Conservation (phyloP, 352 stramenopile genomes). For the Globisporangium okanoganense region DNA sequence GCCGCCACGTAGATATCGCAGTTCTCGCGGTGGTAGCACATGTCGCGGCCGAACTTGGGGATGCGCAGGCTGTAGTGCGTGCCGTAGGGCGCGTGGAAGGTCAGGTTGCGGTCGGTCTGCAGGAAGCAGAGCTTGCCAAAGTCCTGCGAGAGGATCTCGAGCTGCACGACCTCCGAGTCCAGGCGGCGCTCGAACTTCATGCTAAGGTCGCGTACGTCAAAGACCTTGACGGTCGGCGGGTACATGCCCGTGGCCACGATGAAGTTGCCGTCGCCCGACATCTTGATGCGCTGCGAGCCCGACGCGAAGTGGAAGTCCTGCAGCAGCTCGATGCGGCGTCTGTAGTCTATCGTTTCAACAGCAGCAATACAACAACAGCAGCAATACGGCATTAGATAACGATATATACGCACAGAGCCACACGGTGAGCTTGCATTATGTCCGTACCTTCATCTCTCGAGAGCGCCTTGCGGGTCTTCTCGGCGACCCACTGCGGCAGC, state of each 20-base stretch:
- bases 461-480: slow-evolving; percentile 83
- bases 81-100: slow-evolving; percentile 98
- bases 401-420: not conserved
- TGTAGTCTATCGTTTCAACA: slow-evolving; percentile 77
- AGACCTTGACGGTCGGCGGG: slow-evolving; percentile 95
- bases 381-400: slow-evolving; percentile 31
- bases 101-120: slow-evolving; percentile 93
- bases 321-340: slow-evolving; percentile 96
- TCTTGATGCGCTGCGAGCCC: slow-evolving; percentile 91
- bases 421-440: not conserved
- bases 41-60: slow-evolving; percentile 96
- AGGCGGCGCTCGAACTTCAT: slow-evolving; percentile 99
- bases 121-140: slow-evolving; percentile 99
- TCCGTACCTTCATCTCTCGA: slow-evolving; percentile 56
- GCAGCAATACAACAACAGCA: not conserved
- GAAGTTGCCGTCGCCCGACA: slow-evolving; percentile 94
- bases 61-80: slow-evolving; percentile 95
- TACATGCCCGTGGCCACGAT: slow-evolving; percentile 97
- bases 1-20: slow-evolving; percentile 96
- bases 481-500: slow-evolving; percentile 93
- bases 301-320: slow-evolving; percentile 99
- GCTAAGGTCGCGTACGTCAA: slow-evolving; percentile 93
- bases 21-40: slow-evolving; percentile 95
- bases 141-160: slow-evolving; percentile 93
- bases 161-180: slow-evolving; percentile 95